Conservation (phyloP, 345 rosid species). For the Dovyalis caffra region DNA sequence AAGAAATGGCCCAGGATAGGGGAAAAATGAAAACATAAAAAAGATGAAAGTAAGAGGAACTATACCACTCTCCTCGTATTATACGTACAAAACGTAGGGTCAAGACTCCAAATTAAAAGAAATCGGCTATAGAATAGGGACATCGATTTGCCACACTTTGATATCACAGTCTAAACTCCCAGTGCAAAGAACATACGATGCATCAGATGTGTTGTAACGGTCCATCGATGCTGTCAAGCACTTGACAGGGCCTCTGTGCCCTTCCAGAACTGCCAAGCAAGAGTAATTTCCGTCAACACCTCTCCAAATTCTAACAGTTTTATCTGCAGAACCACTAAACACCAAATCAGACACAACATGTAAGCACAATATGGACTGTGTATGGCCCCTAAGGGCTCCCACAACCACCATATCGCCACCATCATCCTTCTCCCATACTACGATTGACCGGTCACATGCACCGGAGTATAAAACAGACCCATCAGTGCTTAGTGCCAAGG, state of each 20-base stretch:
- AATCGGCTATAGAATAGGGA: slow-evolving; percentile 31
- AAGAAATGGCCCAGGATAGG: background rate
- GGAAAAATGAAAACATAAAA: background rate
- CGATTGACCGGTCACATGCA: slow-evolving; percentile 63
- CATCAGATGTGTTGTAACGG: slow-evolving; percentile 20
- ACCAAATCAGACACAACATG: slow-evolving; percentile 55
- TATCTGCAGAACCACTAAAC: slow-evolving; percentile 88
- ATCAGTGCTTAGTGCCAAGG: slow-evolving; percentile 60
- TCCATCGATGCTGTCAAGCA: slow-evolving; percentile 68
- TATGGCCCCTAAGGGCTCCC: slow-evolving; percentile 72
- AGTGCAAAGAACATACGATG: slow-evolving; percentile 57
- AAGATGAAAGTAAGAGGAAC: background rate
- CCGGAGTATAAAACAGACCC: slow-evolving; percentile 66
- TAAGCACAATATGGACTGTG: slow-evolving; percentile 67
- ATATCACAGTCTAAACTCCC: slow-evolving; percentile 85
- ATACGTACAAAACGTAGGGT: background rate
- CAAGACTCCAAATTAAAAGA: background rate
- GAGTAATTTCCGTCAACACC: slow-evolving; percentile 39
- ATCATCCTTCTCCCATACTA: slow-evolving; percentile 63
- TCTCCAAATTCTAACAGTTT: slow-evolving; percentile 72
- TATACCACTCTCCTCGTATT: background rate
- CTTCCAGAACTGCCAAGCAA: slow-evolving; percentile 67
- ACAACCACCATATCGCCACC: slow-evolving; percentile 41
- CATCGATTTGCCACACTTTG: slow-evolving; percentile 70
- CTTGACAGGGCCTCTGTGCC: slow-evolving; percentile 86